Percentiles rank a stretch among this genome's conserved stretches.
phyloP scores from a whole-genome alignment of 495 filamentous ascomycete genomes.

The Friedmanniomyces endolithicus region DNA sequence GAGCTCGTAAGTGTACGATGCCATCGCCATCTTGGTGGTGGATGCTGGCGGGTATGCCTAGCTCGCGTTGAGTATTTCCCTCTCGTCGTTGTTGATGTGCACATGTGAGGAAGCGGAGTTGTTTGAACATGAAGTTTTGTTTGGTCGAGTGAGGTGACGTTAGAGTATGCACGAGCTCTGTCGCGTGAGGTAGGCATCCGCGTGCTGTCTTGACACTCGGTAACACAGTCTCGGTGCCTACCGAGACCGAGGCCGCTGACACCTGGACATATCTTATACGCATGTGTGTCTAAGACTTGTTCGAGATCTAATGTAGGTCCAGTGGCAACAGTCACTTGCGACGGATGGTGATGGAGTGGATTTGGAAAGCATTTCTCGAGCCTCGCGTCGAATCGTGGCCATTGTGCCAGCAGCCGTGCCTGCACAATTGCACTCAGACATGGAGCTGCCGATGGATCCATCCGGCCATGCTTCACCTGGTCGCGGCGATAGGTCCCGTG shows the following conservation, averaged over 20 bases:
- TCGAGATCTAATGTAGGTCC: too few relatives aligned
- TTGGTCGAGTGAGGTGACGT: neutral
- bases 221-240: neutral
- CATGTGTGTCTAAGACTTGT: too few relatives aligned
- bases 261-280: too few relatives aligned
- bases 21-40: neutral
- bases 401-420: too few relatives aligned
- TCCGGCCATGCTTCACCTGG: too few relatives aligned
- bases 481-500: too few relatives aligned
- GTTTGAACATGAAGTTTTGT: neutral
- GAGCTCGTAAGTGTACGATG: constrained; percentile 6
- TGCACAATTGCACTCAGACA: too few relatives aligned
- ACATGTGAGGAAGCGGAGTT: neutral
- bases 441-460: too few relatives aligned
- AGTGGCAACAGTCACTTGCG: too few relatives aligned
- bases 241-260: neutral
- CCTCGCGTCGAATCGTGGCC: too few relatives aligned
- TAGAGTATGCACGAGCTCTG: neutral
- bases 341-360: too few relatives aligned
- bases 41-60: neutral
- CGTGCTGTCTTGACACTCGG: neutral
- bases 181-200: neutral
- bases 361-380: too few relatives aligned
- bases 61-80: neutral
- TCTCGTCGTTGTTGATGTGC: neutral